Percentiles rank a stretch among this genome's conserved stretches.
phyloP scores from a whole-genome alignment of 805 yeast genomes.

The Pichia ethanolica region DNA sequence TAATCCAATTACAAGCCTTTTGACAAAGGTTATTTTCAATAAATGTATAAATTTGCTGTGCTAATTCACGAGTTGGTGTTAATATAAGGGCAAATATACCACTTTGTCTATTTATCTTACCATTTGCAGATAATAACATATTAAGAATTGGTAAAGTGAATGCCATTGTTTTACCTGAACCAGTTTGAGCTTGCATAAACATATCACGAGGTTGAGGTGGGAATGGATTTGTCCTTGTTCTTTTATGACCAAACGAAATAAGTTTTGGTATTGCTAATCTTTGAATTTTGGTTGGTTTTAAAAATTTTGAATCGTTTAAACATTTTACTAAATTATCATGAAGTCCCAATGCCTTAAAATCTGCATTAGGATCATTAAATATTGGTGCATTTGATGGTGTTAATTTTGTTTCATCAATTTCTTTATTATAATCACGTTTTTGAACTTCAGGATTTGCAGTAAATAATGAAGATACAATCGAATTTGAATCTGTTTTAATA shows the following conservation, averaged over 20 bases:
- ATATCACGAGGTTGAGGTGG: constrained; percentile 43
- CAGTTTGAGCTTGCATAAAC: constrained; percentile 94
- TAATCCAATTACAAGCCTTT: constrained; percentile 71
- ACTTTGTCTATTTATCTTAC: constrained; percentile 48
- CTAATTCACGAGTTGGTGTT: constrained; percentile 93
- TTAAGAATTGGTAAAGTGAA: constrained; percentile 79
- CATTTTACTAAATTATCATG: constrained; percentile 45
- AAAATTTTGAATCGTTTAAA: constrained; percentile 47
- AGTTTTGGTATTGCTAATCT: constrained; percentile 66
- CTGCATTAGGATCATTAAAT: constrained; percentile 47
- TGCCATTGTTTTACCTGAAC: constrained; percentile 94
- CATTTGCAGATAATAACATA: constrained; percentile 45
- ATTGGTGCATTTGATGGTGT: constrained; percentile 85
- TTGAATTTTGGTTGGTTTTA: constrained; percentile 82
- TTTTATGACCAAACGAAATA: constrained; percentile 23
- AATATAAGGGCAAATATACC: constrained; percentile 87
- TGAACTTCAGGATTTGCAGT: constrained; percentile 54
- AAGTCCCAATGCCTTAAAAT: constrained; percentile 64
- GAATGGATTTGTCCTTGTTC: constrained; percentile 17
- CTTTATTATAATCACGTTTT: constrained; percentile 29
- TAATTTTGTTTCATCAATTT: constrained; percentile 22
- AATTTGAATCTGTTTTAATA: constrained; percentile 47
- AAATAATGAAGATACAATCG: constrained; percentile 82
- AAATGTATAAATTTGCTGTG: constrained; percentile 81
- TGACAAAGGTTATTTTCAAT: constrained; percentile 56